Base-by-base conservation (phyloP, 805 yeast genomes). In the Schizosaccharomyces lindneri region DNA sequence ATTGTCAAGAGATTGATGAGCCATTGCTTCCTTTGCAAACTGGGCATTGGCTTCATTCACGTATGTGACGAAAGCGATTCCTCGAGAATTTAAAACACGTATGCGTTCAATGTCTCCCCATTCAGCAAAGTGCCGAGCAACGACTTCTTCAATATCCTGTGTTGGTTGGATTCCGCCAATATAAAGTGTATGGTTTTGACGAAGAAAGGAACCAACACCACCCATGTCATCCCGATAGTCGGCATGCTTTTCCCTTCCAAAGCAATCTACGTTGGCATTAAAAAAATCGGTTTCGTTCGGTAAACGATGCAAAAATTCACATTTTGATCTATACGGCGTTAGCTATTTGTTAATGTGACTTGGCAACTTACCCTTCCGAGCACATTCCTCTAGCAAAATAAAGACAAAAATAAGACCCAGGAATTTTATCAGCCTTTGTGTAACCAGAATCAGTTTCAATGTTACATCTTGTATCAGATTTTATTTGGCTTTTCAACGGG, bases 11-110 rank as follows among this genome's bases (percentile, higher is more conserved):
- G 85, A 77, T 70, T 90, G 97, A 55, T 83, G 82, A 48, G 83
- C 79, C 95, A 90, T 87, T 1, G 95, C 95, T 70, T 90, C 97
- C 67, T 87, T 86, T 0, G 96, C 95, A 75, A 90, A 93, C 70
- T 90, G 97, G 0, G 97, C 97, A 68, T 79, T 82, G 24, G 77
- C 70, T 66, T 87, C 95, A 43, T 76, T 70, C 62, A 75, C 75
- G 68, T 74, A 90, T 0, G 85, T 83, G 5, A 93, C 79, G 72
- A 90, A 89, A 0, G 89, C 95, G 67, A 89, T 81, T 48, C 81
- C 79, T 67, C 83, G 82, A 31, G 73, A 72, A 61, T 78, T 76
- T 15, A 86, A 71, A 17, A 82, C 82, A 64, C 83, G 75, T 32
- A 85, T 76, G 62, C 81, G 76, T 57, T 80, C 88, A 15, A 90